phyloP scores from a whole-genome alignment of 2,329 filamentous ascomycete species.

The Colletotrichum horii region DNA sequence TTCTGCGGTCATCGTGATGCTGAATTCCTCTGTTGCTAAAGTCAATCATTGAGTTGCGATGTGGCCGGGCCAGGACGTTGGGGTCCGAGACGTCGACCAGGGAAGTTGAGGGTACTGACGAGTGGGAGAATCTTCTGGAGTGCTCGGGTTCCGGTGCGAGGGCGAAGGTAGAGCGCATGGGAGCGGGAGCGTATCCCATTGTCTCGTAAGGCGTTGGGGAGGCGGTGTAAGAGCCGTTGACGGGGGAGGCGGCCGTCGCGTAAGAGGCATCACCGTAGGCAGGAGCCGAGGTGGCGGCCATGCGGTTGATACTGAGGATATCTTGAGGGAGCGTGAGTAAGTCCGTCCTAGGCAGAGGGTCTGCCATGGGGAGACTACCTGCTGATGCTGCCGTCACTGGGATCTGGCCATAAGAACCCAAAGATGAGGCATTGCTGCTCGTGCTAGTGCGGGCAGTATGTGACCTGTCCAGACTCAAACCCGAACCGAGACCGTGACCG shows the following conservation, averaged over 20 bases:
- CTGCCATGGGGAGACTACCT: slow-evolving; percentile 65
- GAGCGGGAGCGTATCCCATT: slow-evolving; percentile 74
- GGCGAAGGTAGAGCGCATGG: slow-evolving; percentile 63
- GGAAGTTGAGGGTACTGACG: slow-evolving; percentile 71
- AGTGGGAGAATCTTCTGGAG: slow-evolving; percentile 77
- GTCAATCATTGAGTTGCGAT: slow-evolving; percentile 70
- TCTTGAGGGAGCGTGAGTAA: slow-evolving; percentile 79
- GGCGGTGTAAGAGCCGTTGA: slow-evolving; percentile 68
- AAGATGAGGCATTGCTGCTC: slow-evolving; percentile 60
- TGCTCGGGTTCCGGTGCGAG: slow-evolving; percentile 62
- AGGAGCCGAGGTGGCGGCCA: slow-evolving; percentile 62
- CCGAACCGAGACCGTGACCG: slow-evolving; percentile 59
- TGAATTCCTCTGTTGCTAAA: slow-evolving; percentile 39
- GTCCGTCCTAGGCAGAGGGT: slow-evolving; percentile 66
- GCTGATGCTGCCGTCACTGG: slow-evolving; percentile 77
- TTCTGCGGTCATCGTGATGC: slow-evolving; percentile 62
- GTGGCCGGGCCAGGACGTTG: slow-evolving; percentile 41
- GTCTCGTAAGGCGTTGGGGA: slow-evolving; percentile 76
- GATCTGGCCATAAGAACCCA: slow-evolving; percentile 76
- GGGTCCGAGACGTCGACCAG: slow-evolving; percentile 52
- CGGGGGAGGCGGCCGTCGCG: slow-evolving; percentile 70
- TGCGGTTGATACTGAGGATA: slow-evolving; percentile 71
- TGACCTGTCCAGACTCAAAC: slow-evolving; percentile 61
- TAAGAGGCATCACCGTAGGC: slow-evolving; percentile 75
- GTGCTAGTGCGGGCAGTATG: slow-evolving; percentile 60